Evolutionary conservation across 371 early-diverging fungal species (phyloP), one percentile per base, ranked within the genome.

Genomic region (Mucor racemosus): DNA sequence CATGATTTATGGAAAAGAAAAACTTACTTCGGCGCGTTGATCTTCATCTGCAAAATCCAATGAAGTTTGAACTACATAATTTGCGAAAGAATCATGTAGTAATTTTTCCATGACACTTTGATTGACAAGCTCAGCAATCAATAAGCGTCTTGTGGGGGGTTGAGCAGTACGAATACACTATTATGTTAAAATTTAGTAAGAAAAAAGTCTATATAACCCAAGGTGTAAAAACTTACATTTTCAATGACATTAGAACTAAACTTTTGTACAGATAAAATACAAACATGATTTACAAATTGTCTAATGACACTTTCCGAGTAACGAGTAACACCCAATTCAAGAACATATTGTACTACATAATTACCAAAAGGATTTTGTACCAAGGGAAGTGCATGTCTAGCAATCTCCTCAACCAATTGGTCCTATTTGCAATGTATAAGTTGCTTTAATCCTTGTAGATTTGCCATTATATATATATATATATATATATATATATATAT

Each of bases 311-410:
- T 82, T 66, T 92, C 92, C 5, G 90, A 83, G 67, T 86, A 94
- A 17, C 76, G 79, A 5, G 74, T 56, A 48, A 92, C 87, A 7
- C 86, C 82, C 42, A 95, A 84, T 63, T 98, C 98, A 44, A 97
- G 81, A 2, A 97, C 92, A 57, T 97, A 95, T 80, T 99, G 99
- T 21, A 99, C 96, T 5, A 99, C 99, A 73, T 99, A 99, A 82
- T 99, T 99, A 39, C 96, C 99, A 79, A 94, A 99, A 53, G 97
- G 96, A 77, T 98, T 95, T 61, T 86, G 93, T 31, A 98, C 97
- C 39, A 94, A 79, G 0, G 89, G 74, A 7, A 98, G 81, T 0
- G 91, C 92, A 75, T 96, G 84, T 26, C 75, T 78, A 14, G 90
- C 90, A 56, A 97, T 91, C 53, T 87, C 94, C 4, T 80, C 74